Evolutionary conservation across 805 yeast species (phyloP).

Genomic region (Hanseniaspora taiwanica): DNA sequence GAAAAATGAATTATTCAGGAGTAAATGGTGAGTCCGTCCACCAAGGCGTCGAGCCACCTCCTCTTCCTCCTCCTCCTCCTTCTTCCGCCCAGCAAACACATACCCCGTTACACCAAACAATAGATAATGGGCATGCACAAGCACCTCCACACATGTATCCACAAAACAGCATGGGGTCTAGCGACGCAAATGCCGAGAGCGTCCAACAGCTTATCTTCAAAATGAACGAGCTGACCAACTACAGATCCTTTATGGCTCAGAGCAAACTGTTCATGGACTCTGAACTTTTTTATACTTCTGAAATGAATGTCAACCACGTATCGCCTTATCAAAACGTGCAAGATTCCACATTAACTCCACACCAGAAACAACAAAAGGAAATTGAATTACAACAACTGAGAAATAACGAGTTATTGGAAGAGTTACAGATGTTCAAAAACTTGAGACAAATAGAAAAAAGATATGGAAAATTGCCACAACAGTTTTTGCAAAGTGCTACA

Average conservation of each 20-base stretch:
- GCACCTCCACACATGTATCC: not conserved
- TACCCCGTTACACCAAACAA: not conserved
- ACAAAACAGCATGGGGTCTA: not conserved
- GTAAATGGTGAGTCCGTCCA: not conserved
- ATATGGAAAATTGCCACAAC: not conserved
- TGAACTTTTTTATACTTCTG: conserved; percentile 5
- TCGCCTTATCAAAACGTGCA: conserved; percentile 5
- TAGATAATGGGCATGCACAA: not conserved
- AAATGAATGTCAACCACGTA: conserved; percentile 5
- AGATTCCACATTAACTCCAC: conserved; percentile 3
- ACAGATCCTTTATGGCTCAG: conserved; percentile 5
- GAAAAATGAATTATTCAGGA: conserved; percentile 2
- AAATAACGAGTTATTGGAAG: conserved; percentile 5
- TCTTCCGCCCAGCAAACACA: not conserved
- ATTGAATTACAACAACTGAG: conserved; percentile 5
- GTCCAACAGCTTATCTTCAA: conserved; percentile 2
- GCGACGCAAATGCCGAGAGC: not conserved
- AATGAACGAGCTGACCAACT: conserved; percentile 5
- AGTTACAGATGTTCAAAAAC: conserved; percentile 1
- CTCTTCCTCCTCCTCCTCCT: not conserved
- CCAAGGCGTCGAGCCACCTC: not conserved
- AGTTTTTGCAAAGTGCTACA: not conserved
- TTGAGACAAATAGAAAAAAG: not conserved
- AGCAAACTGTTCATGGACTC: conserved; percentile 6
- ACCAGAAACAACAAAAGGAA: conserved; percentile 3